Conservation (phyloP, 2,329 filamentous ascomycete species). For the Macrophomina pseudophaseolina region DNA sequence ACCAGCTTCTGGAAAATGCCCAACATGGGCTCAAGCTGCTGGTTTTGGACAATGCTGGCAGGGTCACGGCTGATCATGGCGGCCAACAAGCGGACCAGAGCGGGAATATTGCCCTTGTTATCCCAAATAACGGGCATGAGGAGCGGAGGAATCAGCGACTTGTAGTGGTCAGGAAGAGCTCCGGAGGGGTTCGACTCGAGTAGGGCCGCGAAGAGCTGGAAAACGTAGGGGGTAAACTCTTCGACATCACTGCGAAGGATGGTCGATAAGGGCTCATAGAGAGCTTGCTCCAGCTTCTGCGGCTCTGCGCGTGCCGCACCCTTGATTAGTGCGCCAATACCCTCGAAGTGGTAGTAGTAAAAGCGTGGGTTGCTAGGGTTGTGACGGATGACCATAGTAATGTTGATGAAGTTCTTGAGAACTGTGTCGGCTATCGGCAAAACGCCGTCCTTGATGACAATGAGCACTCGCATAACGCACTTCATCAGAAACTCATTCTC, state of each 20-base stretch:
- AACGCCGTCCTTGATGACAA: slow-evolving; percentile 87
- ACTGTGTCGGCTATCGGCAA: slow-evolving; percentile 75
- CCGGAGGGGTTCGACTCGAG: slow-evolving; percentile 83
- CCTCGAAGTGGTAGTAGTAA: slow-evolving; percentile 98
- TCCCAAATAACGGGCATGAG: slow-evolving; percentile 88
- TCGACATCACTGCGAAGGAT: slow-evolving; percentile 83
- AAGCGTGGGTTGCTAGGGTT: slow-evolving; percentile 98
- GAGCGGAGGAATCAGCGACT: slow-evolving; percentile 76
- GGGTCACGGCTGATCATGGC: slow-evolving; percentile 82
- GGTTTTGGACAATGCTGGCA: slow-evolving; percentile 73
- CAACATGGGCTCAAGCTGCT: slow-evolving; percentile 86
- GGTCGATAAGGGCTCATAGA: slow-evolving; percentile 82
- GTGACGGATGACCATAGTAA: slow-evolving; percentile 87
- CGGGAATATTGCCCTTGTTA: slow-evolving; percentile 88
- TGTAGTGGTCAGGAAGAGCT: slow-evolving; percentile 81
- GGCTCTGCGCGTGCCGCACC: slow-evolving; percentile 73
- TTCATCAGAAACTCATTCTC: slow-evolving; percentile 99
- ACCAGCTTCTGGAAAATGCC: slow-evolving; percentile 95
- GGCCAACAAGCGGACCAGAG: slow-evolving; percentile 80
- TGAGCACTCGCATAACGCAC: slow-evolving; percentile 95
- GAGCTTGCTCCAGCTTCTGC: slow-evolving; percentile 74
- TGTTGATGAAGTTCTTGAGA: slow-evolving; percentile 82
- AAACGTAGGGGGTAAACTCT: slow-evolving; percentile 95
- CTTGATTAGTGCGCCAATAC: slow-evolving; percentile 84
- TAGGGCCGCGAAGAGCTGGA: slow-evolving; percentile 91